Percentiles rank a stretch among this genome's conserved stretches.
phyloP scores from a whole-genome alignment of 2,329 filamentous ascomycete genomes.

The Neonectria ditissima region DNA sequence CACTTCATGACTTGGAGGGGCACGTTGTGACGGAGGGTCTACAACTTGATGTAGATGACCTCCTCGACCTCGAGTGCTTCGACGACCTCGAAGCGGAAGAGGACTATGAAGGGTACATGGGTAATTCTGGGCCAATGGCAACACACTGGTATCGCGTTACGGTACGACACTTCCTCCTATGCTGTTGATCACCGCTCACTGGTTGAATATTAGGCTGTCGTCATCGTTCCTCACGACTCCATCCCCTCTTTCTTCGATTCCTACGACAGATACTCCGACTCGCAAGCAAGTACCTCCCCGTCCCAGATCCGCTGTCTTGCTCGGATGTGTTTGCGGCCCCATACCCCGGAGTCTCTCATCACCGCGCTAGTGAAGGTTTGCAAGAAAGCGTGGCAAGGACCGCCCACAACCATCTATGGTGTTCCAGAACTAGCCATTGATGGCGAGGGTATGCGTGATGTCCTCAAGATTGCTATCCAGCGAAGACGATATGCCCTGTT shows the following conservation, averaged over 20 bases:
- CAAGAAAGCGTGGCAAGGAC: not conserved
- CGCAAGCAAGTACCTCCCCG: not conserved
- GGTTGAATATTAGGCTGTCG: slow-evolving; percentile 29
- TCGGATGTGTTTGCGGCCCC: slow-evolving; percentile 10
- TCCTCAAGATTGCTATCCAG: slow-evolving; percentile 28
- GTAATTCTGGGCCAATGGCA: slow-evolving; percentile 40
- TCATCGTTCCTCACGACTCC: slow-evolving; percentile 34
- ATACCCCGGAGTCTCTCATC: slow-evolving; percentile 7
- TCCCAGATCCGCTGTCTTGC: slow-evolving; percentile 28
- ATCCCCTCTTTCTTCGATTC: slow-evolving; percentile 25
- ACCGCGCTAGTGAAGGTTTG: slow-evolving; percentile 18
- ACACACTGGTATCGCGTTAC: slow-evolving; percentile 43
- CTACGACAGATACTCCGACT: not conserved
- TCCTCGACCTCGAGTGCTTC: slow-evolving; percentile 43
- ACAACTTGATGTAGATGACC: slow-evolving; percentile 29
- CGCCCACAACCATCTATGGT: not conserved
- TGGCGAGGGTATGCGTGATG: not conserved
- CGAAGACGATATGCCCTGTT: slow-evolving; percentile 17
- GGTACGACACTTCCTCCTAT: slow-evolving; percentile 25
- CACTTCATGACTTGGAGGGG: slow-evolving; percentile 46
- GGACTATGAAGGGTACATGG: slow-evolving; percentile 44
- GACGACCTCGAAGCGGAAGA: slow-evolving; percentile 31
- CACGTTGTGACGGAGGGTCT: slow-evolving; percentile 31
- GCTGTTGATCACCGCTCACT: not conserved
- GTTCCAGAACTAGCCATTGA: not conserved